Evolutionary conservation across 2,329 filamentous ascomycete genomes (phyloP), one percentile per base, ranked within the genome.

Genomic region (Polytolypa hystricis): DNA sequence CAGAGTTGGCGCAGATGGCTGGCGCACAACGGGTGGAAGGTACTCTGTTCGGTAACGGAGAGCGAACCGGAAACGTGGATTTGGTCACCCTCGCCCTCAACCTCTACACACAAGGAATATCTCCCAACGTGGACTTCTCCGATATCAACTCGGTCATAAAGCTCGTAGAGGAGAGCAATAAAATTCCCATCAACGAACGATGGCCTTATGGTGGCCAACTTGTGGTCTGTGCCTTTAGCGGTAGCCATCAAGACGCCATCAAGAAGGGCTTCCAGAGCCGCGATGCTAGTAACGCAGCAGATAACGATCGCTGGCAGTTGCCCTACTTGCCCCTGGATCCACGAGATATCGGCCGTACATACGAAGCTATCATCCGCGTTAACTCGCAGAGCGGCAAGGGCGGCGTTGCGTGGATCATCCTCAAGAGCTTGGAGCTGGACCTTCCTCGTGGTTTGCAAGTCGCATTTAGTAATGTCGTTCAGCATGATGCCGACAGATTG

Each of bases 311-410:
- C 27, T 96, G 89, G 89, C 67, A 83, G 49, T 72, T 95, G 26
- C 89, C 89, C 0, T 96, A 96, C 56, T 79, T 96, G 33, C 89
- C 89, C 9, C 73, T 96, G 50, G 89, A 96, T 54, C 89, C 89
- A 4, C 73, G 82, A 53, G 89, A 96, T 54, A 94, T 96, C 46
- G 89, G 89, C 34, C 79, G 89, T 40, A 95, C 80, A n/a, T 96
- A 96, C 73, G 87, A 96, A 64, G 89, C 89, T 41, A 82, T 96
- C 55, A 96, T 96, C 56, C 83, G 89, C 42, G 89, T 96, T 73
- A 98, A 96, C 69, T 93, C 84, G 12, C 89, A 96, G 60, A 84
- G 78, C 50, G 89, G 89, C 47, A 96, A 98, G 67, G 89, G 89
- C 43, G 91, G 91, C 50, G 80, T 84, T 42, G 87, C 89, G 34